phyloP scores from a whole-genome alignment of 2,329 filamentous ascomycete species.

The Dactylellina cionopaga region DNA sequence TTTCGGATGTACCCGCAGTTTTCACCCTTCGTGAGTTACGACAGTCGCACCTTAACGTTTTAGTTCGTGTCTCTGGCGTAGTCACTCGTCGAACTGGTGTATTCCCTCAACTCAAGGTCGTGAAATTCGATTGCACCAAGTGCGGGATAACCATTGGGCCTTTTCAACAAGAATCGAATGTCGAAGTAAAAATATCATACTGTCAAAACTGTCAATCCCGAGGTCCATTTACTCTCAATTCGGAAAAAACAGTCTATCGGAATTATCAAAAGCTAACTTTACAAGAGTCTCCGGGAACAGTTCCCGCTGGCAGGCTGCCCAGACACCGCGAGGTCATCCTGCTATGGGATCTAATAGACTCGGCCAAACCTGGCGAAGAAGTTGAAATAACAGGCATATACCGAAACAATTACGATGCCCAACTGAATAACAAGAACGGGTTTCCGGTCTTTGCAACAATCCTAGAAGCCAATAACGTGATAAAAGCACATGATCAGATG shows the following conservation, averaged over 20 bases:
- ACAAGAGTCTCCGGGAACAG: constrained; percentile 95
- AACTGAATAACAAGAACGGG: constrained; percentile 97
- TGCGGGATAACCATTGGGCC: constrained; percentile 91
- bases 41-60: constrained; percentile 93
- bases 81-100: constrained; percentile 94
- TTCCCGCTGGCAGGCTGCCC: constrained; percentile 92
- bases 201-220: constrained; percentile 96
- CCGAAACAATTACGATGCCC: constrained; percentile 96
- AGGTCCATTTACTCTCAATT: constrained; percentile 94
- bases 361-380: constrained; percentile 95
- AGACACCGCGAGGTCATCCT: constrained; percentile 94
- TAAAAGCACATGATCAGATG: constrained; percentile 96
- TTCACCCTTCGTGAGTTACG: constrained; percentile 95
- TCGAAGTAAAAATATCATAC: constrained; percentile 94
- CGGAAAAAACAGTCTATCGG: constrained; percentile 96
- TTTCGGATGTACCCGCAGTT: constrained; percentile 91
- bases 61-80: constrained; percentile 92
- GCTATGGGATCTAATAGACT: constrained; percentile 96
- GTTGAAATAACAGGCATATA: constrained; percentile 97
- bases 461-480: constrained; percentile 93
- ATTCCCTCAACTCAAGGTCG: constrained; percentile 97
- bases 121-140: constrained; percentile 97
- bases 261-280: constrained; percentile 98
- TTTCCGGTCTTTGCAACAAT: constrained; percentile 99
- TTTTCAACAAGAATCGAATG: constrained; percentile 96